phyloP scores from a whole-genome alignment of 139 green algal genomes.

The Tetradesmus lagerheimii region DNA sequence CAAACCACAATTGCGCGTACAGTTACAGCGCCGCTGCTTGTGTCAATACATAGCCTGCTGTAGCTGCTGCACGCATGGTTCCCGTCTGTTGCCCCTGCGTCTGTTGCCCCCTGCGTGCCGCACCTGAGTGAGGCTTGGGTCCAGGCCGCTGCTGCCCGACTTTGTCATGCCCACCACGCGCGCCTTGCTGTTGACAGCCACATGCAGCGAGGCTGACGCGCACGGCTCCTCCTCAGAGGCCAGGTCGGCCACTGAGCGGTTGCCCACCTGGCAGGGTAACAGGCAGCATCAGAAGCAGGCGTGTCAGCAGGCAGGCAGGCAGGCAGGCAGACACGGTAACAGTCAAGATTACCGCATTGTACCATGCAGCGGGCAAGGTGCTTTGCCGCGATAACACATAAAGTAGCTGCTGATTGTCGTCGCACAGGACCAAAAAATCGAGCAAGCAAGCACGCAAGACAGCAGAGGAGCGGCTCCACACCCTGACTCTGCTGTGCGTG shows the following conservation, averaged over 20 bases:
- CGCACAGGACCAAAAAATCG: background rate
- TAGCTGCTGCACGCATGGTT: conserved; percentile 29
- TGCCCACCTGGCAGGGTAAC: conserved; percentile 48
- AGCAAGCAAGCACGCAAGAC: background rate
- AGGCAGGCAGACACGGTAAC: background rate
- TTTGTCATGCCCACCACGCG: conserved; percentile 53
- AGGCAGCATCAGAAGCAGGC: background rate
- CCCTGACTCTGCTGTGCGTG: too few species aligned
- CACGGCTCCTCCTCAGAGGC: conserved; percentile 60
- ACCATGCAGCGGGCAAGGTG: too few species aligned
- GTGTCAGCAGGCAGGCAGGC: background rate
- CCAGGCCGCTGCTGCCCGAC: conserved; percentile 47
- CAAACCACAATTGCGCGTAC: too few species aligned
- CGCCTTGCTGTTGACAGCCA: conserved; percentile 52
- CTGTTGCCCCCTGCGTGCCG: background rate
- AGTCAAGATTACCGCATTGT: too few species aligned
- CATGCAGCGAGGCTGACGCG: conserved; percentile 44
- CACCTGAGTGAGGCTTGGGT: conserved; percentile 49
- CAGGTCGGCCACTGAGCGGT: conserved; percentile 57
- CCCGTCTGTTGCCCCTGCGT: background rate
- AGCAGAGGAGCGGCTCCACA: too few species aligned
- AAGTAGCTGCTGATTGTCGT: too few species aligned
- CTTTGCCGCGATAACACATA: too few species aligned
- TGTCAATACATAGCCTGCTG: too few species aligned
- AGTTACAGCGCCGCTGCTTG: too few species aligned